Evolutionary conservation across 352 stramenopile genomes (phyloP).

Genomic region (Phytopythium ostracodes): DNA sequence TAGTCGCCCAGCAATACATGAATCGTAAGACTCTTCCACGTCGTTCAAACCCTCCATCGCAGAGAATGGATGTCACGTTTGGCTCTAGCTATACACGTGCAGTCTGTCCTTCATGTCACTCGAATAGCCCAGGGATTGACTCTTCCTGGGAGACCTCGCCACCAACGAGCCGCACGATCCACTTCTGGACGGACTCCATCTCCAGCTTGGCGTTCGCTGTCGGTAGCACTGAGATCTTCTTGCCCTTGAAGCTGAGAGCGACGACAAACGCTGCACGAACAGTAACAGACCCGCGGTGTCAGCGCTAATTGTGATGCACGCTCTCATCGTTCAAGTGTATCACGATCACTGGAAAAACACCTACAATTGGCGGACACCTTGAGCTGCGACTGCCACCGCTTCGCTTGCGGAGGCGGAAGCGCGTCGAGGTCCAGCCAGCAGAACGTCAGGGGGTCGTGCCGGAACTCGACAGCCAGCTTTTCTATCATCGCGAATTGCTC

Average conservation of each 20-base stretch:
- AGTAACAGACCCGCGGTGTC: background rate
- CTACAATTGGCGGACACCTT: conserved; percentile 22
- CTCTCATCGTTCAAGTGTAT: too few relatives aligned
- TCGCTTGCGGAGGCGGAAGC: conserved; percentile 12
- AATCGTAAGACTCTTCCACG: background rate
- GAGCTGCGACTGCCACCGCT: conserved; percentile 46
- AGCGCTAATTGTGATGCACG: background rate
- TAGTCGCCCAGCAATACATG: too few relatives aligned
- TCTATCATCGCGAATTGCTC: conserved; percentile 71
- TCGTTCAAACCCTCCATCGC: background rate
- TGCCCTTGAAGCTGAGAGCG: conserved; percentile 50
- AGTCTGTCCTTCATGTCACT: background rate
- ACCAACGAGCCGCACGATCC: conserved; percentile 54
- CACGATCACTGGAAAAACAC: conserved; percentile 6
- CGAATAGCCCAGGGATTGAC: conserved; percentile 34
- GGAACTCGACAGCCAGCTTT: conserved; percentile 61
- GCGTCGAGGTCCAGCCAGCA: conserved; percentile 63
- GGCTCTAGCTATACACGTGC: background rate
- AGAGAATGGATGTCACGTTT: background rate
- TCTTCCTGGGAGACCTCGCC: conserved; percentile 54
- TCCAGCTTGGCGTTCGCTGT: conserved; percentile 9
- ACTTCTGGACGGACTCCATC: conserved; percentile 44
- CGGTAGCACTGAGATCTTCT: conserved; percentile 52
- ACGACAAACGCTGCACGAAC: conserved; percentile 46
- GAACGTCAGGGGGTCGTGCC: conserved; percentile 70